A percentile compares a stretch with the other conserved stretches of the same genome.
Evolutionary conservation across 306 rosid species (phyloP).

Genomic region (Castanea sativa): DNA sequence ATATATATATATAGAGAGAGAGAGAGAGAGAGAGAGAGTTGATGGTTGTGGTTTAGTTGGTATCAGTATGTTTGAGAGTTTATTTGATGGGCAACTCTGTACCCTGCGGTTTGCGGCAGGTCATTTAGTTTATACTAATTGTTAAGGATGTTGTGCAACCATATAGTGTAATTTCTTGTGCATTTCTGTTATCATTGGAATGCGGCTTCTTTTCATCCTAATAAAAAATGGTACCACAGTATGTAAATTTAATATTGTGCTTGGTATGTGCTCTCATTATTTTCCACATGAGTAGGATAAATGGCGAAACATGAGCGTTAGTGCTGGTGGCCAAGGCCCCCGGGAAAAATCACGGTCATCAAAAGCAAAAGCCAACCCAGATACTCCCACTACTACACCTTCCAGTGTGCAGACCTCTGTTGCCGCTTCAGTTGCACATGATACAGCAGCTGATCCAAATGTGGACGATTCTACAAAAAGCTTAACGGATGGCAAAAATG

Average conservation of each 20-base stretch:
- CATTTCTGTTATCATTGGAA: background rate
- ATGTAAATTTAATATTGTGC: background rate
- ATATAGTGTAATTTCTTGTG: background rate
- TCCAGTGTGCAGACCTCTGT: slow-evolving; percentile 9
- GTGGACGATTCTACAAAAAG: slow-evolving; percentile 31
- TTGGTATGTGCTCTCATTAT: background rate
- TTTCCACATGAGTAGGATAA: slow-evolving; percentile 31
- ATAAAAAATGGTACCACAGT: background rate
- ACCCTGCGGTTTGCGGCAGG: background rate
- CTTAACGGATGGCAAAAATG: slow-evolving; percentile 21
- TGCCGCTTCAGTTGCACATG: slow-evolving; percentile 7
- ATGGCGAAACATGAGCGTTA: slow-evolving; percentile 46
- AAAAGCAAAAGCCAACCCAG: slow-evolving; percentile 25
- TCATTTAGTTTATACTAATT: background rate
- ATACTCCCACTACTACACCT: slow-evolving; percentile 13
- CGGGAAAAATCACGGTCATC: slow-evolving; percentile 32
- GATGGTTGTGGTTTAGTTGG: background rate
- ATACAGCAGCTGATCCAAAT: slow-evolving; percentile 8
- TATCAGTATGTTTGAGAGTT: background rate
- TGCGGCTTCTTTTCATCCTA: background rate
- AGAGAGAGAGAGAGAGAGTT: no score
- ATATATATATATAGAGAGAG: no score
- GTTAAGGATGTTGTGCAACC: background rate
- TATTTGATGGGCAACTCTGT: background rate
- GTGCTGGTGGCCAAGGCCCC: slow-evolving; percentile 22